Conservation (phyloP, 1,284 basidiomycete species). For the Papiliotrema nemorosa region DNA sequence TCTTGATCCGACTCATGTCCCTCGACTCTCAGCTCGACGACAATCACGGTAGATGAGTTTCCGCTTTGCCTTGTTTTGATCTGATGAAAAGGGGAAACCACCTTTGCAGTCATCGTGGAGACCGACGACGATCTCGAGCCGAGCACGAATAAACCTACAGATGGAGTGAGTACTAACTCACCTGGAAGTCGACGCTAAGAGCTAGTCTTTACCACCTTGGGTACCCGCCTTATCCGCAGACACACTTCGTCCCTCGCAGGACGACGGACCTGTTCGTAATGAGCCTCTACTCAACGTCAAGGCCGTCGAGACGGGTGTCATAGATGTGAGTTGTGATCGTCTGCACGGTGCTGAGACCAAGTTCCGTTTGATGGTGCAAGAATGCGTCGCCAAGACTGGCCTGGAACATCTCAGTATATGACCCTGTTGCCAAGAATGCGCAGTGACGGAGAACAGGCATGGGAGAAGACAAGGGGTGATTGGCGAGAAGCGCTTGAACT, state of each 20-base stretch:
- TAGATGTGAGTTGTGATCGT: constrained; percentile 59
- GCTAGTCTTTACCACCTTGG: constrained; percentile 60
- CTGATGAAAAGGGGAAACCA: constrained; percentile 62
- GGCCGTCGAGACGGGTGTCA: constrained; percentile 78
- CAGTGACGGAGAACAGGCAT: too few relatives aligned
- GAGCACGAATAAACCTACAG: constrained; percentile 51
- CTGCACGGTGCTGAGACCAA: constrained; percentile 8
- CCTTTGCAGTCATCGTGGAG: constrained; percentile 79
- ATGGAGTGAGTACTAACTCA: constrained; percentile 47
- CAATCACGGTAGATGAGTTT: constrained; percentile 53
- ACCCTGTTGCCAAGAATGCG: too few relatives aligned
- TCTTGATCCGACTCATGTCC: constrained; percentile 77
- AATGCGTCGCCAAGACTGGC: constrained; percentile 40
- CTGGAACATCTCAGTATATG: constrained; percentile 15
- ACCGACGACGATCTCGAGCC: constrained; percentile 67
- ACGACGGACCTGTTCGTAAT: constrained; percentile 18
- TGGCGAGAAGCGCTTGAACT: too few relatives aligned
- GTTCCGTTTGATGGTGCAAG: constrained; percentile 45
- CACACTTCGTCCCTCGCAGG: constrained; percentile 21
- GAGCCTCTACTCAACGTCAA: constrained; percentile 58
- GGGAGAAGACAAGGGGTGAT: too few relatives aligned
- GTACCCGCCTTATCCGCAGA: constrained; percentile 34
- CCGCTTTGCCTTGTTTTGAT: background rate
- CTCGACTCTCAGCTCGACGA: constrained; percentile 71
- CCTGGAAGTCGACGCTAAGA: background rate